Evolutionary conservation across 495 filamentous ascomycete species (phyloP), one percentile per base, ranked within the genome.

Genomic region (Apiosordaria backusii): DNA sequence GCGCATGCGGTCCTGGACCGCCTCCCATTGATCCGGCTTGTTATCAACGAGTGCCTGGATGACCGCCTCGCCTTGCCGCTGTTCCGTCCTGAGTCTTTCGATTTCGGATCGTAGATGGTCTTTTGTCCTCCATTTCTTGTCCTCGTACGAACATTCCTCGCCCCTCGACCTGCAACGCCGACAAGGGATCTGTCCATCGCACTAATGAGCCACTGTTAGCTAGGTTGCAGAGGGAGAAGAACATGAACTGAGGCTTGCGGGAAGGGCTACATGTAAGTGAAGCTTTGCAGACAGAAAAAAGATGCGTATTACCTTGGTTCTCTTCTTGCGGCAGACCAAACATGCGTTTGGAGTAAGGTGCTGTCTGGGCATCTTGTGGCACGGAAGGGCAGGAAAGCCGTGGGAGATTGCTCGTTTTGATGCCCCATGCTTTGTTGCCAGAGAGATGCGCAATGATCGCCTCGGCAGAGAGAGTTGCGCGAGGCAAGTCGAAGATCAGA

Each of bases 51-150:
- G 70, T 1, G 74, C 71, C 13, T 64, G 68, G n/a, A 75, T 70
- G 9, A 75, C 35, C 0, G 72, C 72, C n/a, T 71, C 66, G 21
- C 68, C 68, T 50, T 70, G 72, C 10, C 68, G 74, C 26, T 75
- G 72, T 22, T 74, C 74, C 1, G 65, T 60, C 50, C 72, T 68
- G 35, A 75, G 65, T 13, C 72, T 67, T 61, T 74, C 70, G 16
- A 75, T 74, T 61, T 75, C 74, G 35, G 70, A 74, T 22, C 74
- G 65, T n/a, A 75, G 57, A 52, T 75, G 74, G 64, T 74, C 74
- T 62, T 75, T 75, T 25, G 74, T 75, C 21, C 74, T 62, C 72
- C 70, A 74, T 60, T 72, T 75, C 53, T 75, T 74, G 66, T 74
- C 74, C 25, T 75, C 72, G 59, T 74, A 75, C 5, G 63, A 55